Evolutionary conservation across 2,329 filamentous ascomycete species (phyloP).

Genomic region (Botryosphaeria dothidea): DNA sequence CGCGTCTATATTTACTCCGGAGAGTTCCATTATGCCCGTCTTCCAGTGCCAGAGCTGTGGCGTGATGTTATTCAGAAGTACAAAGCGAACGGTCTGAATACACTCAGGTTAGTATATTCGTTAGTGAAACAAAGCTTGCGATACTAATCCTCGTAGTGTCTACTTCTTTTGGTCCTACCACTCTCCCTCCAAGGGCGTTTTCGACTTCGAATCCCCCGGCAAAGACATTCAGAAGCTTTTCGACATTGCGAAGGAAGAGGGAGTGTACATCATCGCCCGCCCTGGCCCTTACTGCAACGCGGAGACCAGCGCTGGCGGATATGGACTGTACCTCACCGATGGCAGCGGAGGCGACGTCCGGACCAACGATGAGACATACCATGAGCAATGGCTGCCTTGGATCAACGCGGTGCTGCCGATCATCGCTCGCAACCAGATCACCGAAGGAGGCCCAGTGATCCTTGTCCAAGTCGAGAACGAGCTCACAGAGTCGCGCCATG

Average conservation of each 20-base stretch:
- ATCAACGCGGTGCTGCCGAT: conserved; percentile 53
- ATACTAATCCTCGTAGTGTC: conserved; percentile 24
- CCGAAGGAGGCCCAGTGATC: conserved; percentile 55
- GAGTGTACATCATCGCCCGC: conserved; percentile 57
- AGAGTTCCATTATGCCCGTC: conserved; percentile 56
- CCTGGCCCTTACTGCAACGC: conserved; percentile 66
- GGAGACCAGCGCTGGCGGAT: conserved; percentile 63
- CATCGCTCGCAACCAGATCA: conserved; percentile 54
- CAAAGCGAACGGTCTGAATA: conserved; percentile 53
- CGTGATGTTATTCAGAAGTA: conserved; percentile 53
- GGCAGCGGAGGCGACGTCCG: conserved; percentile 58
- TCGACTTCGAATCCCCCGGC: conserved; percentile 55
- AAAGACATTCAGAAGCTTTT: conserved; percentile 56
- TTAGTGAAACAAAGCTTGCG: neutral
- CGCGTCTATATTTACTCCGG: conserved; percentile 55
- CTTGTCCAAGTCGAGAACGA: conserved; percentile 63
- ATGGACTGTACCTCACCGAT: conserved; percentile 63
- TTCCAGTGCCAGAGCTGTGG: conserved; percentile 54
- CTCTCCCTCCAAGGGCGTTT: conserved; percentile 43
- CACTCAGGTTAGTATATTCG: conserved; percentile 35
- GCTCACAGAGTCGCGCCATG: conserved; percentile 35
- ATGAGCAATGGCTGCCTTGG: conserved; percentile 57
- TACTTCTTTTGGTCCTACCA: conserved; percentile 54
- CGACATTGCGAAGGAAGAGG: conserved; percentile 55
- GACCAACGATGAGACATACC: conserved; percentile 55